phyloP scores from a whole-genome alignment of 331 rosid species.

The Saraca asoca region DNA sequence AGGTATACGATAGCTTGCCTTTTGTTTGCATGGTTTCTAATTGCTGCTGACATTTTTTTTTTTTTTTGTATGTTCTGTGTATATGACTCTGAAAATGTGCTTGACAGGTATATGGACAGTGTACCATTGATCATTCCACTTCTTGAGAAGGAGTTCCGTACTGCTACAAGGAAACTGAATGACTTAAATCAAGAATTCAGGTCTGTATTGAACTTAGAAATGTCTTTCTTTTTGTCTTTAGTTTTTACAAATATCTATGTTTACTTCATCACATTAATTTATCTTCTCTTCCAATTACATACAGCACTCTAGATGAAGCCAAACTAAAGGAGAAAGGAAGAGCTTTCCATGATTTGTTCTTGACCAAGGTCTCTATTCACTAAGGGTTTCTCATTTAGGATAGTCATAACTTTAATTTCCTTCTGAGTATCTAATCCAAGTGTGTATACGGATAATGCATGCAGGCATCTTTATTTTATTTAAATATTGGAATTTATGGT shows the following conservation, averaged over 20 bases:
- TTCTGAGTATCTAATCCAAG: slow-evolving; percentile 1
- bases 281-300: slow-evolving; percentile 36
- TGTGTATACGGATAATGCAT: too few relatives aligned
- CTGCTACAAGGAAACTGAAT: slow-evolving; percentile 66
- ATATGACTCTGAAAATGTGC: slow-evolving; percentile 35
- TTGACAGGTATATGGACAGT: slow-evolving; percentile 82
- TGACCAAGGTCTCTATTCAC: slow-evolving; percentile 71
- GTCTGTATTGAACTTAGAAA: slow-evolving; percentile 45
- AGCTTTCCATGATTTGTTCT: slow-evolving; percentile 83
- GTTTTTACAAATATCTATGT: slow-evolving; percentile 8
- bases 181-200: slow-evolving; percentile 88
- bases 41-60: not conserved
- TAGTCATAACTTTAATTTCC: slow-evolving; percentile 27
- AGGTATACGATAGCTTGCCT: slow-evolving; percentile 46
- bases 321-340: slow-evolving; percentile 96
- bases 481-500: slow-evolving; percentile 20
- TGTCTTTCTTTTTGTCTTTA: not conserved
- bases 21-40: not conserved
- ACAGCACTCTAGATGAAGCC: slow-evolving; percentile 87
- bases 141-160: slow-evolving; percentile 90
- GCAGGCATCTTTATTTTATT: not conserved
- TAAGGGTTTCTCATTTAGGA: slow-evolving; percentile 1
- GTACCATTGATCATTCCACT: slow-evolving; percentile 92
- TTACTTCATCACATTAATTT: slow-evolving; percentile 18
- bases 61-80: slow-evolving; percentile 26